phyloP scores from a whole-genome alignment of 1,139 yeast species.

The Pichia inconspicua region DNA sequence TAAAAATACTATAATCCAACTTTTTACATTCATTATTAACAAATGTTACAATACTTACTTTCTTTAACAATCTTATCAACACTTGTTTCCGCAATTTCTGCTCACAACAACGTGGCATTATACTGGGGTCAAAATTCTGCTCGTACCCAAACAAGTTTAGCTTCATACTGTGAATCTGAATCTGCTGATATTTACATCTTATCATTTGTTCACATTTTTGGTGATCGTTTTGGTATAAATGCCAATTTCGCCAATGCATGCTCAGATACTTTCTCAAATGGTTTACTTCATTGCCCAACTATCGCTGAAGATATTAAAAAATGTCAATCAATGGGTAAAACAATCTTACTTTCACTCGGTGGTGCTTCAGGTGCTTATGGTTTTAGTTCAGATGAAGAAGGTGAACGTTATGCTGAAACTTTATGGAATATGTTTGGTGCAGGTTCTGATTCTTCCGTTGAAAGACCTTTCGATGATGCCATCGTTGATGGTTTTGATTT shows the following conservation, averaged over 20 bases:
- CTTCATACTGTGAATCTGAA: conserved; percentile 60
- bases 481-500: conserved; percentile 66
- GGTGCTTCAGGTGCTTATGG: conserved; percentile 83
- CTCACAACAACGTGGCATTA: conserved; percentile 58
- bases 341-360: conserved; percentile 74
- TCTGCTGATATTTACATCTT: conserved; percentile 66
- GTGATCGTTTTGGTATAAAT: conserved; percentile 36
- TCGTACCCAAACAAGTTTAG: conserved; percentile 59
- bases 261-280: conserved; percentile 42
- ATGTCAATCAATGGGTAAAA: conserved; percentile 79
- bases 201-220: conserved; percentile 63
- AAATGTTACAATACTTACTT: conserved; percentile 1
- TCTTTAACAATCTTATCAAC: neutral
- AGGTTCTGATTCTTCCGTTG: conserved; percentile 57
- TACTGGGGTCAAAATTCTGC: conserved; percentile 92
- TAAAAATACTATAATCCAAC: neutral
- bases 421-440: conserved; percentile 86
- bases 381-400: conserved; percentile 54
- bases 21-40: neutral
- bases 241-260: conserved; percentile 72
- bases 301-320: conserved; percentile 70
- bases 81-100: conserved; percentile 23
- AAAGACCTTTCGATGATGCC: conserved; percentile 73
- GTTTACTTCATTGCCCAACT: conserved; percentile 49
- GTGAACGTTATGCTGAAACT: conserved; percentile 59